phyloP scores from a whole-genome alignment of 2,329 filamentous ascomycete genomes.

The Teratosphaeria destructans region DNA sequence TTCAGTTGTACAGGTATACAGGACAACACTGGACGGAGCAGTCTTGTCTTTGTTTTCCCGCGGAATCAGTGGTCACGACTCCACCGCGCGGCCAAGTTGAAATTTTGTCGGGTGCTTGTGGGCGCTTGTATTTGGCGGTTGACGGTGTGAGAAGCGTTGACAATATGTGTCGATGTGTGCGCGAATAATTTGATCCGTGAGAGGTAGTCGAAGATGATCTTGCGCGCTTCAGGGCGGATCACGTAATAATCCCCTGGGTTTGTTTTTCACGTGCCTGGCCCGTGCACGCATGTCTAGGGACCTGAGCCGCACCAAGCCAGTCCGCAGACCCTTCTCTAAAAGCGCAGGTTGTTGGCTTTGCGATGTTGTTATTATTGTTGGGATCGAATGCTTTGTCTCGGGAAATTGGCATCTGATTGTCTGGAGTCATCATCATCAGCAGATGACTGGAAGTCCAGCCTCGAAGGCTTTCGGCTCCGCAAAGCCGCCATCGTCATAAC shows the following conservation, averaged over 20 bases:
- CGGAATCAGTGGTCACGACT: not conserved
- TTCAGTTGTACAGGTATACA: not conserved
- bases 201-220: not conserved
- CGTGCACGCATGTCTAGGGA: not conserved
- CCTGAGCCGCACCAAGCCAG: not conserved
- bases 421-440: not conserved
- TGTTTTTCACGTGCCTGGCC: not conserved
- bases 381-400: not conserved
- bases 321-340: not conserved
- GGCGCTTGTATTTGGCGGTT: too few species aligned
- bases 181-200: not conserved
- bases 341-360: not conserved
- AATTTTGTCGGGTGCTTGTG: not conserved
- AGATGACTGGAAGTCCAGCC: not conserved
- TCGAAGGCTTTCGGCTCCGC: not conserved
- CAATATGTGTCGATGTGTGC: not conserved
- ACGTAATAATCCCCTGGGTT: not conserved
- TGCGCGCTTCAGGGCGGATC: not conserved
- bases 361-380: not conserved
- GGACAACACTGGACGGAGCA: not conserved
- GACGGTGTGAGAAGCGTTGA: not conserved
- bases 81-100: not conserved
- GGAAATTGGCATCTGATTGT: not conserved
- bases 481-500: not conserved
- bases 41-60: not conserved